phyloP scores from a whole-genome alignment of 2,329 filamentous ascomycete species.

The Microdochium bolleyi region DNA sequence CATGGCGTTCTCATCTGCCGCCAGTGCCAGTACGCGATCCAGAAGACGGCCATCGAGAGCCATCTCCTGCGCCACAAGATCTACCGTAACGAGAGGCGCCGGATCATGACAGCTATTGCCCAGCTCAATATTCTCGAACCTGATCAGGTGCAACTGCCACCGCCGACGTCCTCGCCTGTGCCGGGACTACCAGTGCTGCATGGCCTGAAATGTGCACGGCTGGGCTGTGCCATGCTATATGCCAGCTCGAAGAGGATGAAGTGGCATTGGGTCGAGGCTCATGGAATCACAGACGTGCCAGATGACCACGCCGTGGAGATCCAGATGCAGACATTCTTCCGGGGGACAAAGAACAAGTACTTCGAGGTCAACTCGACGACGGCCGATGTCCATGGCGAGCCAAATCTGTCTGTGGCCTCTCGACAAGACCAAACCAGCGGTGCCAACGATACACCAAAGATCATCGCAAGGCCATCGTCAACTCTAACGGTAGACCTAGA shows the following conservation, averaged over 20 bases:
- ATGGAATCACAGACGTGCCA: constrained; percentile 8
- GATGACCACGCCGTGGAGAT: constrained; percentile 8
- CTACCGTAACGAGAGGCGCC: constrained; percentile 21
- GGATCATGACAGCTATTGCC: constrained; percentile 14
- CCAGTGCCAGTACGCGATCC: constrained; percentile 25
- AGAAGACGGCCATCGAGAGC: constrained; percentile 25
- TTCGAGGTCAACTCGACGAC: constrained; percentile 21
- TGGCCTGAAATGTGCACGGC: constrained; percentile 18
- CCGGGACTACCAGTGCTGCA: constrained; percentile 18
- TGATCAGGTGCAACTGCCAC: constrained; percentile 17
- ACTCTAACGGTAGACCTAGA: constrained; percentile 10
- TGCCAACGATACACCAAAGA: background rate
- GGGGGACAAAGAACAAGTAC: constrained; percentile 25
- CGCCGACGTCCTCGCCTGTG: constrained; percentile 9
- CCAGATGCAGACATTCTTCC: constrained; percentile 26
- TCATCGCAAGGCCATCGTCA: background rate
- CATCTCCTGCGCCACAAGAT: constrained; percentile 27
- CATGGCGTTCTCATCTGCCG: constrained; percentile 22
- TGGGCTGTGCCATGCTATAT: constrained; percentile 18
- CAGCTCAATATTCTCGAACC: constrained; percentile 19
- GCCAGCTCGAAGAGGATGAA: constrained; percentile 25
- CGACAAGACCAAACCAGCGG: too few species aligned
- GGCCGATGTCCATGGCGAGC: too few species aligned
- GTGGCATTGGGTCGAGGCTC: constrained; percentile 19
- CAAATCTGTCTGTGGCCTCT: background rate